phyloP scores from a whole-genome alignment of 192 early-diverging fungal species.

The Neocallimastix lanati region DNA sequence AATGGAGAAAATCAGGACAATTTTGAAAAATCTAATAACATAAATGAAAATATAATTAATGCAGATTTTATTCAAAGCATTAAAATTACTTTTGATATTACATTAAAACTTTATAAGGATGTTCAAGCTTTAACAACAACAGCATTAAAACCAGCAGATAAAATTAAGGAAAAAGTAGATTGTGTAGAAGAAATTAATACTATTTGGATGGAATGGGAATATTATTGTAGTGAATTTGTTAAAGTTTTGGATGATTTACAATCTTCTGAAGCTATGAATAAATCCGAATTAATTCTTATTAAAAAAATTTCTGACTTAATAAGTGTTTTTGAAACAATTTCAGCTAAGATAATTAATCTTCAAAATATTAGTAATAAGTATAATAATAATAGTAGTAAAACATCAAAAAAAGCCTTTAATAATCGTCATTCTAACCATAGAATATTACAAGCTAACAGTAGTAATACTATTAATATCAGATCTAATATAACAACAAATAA shows the following conservation, averaged over 20 bases:
- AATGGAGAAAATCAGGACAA: not conserved
- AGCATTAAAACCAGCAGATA: not conserved
- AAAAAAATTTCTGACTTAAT: not conserved
- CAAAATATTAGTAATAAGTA: not conserved
- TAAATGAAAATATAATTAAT: not conserved
- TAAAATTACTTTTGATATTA: not conserved
- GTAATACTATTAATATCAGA: too few relatives aligned
- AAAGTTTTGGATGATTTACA: not conserved
- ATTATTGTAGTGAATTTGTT: not conserved
- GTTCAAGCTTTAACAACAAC: not conserved
- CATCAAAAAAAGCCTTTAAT: not conserved
- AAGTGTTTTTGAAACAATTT: not conserved
- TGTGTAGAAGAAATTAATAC: not conserved
- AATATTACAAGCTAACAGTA: not conserved
- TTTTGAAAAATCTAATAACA: not conserved
- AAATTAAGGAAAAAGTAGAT: not conserved
- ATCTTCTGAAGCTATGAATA: not conserved
- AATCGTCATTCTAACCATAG: not conserved
- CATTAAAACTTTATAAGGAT: not conserved
- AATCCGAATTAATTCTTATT: not conserved
- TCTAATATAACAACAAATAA: too few relatives aligned
- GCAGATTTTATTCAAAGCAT: not conserved
- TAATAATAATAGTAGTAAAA: not conserved
- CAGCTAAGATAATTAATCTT: not conserved
- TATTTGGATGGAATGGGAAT: not conserved